phyloP scores from a whole-genome alignment of 2,329 filamentous ascomycete species.

The Pseudogymnoascus pannorum region DNA sequence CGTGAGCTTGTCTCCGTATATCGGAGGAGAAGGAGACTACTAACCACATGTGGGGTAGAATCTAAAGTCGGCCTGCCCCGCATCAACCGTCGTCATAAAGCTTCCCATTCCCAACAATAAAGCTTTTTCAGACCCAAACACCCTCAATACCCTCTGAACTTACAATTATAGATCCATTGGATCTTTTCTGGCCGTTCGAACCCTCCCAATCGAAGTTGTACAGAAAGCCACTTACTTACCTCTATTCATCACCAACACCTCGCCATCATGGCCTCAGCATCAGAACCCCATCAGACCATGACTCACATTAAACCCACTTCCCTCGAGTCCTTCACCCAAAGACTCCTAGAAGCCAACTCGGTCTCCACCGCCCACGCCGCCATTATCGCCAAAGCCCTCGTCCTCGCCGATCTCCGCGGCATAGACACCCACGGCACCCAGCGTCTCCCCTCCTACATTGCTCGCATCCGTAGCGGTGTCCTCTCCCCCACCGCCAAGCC shows the following conservation, averaged over 20 bases:
- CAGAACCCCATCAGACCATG: not conserved
- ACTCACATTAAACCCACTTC: not conserved
- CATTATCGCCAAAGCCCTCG: slow-evolving; percentile 59
- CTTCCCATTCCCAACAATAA: not conserved
- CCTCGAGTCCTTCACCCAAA: slow-evolving; percentile 37
- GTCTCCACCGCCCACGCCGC: slow-evolving; percentile 51
- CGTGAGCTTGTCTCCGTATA: not conserved
- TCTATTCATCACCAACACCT: not conserved
- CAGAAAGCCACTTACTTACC: not conserved
- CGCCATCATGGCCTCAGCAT: slow-evolving; percentile 5
- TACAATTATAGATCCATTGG: not conserved
- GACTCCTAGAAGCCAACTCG: slow-evolving; percentile 52
- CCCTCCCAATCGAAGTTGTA: not conserved
- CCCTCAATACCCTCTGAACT: not conserved
- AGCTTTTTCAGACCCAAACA: not conserved
- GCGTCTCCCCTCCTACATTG: slow-evolving; percentile 70
- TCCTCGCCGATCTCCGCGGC: slow-evolving; percentile 69
- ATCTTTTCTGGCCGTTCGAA: not conserved
- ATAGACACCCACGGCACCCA: slow-evolving; percentile 76
- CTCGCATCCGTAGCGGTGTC: slow-evolving; percentile 62
- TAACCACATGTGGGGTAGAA: slow-evolving; percentile 2
- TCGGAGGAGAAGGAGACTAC: not conserved
- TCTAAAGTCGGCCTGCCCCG: not conserved
- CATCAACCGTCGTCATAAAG: not conserved
- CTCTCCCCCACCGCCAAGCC: slow-evolving; percentile 56